Evolutionary conservation across 202 grass and related monocot genomes (phyloP), one percentile per base, ranked within the genome.

Genomic region (Bolboschoenoplectus hybrid): DNA sequence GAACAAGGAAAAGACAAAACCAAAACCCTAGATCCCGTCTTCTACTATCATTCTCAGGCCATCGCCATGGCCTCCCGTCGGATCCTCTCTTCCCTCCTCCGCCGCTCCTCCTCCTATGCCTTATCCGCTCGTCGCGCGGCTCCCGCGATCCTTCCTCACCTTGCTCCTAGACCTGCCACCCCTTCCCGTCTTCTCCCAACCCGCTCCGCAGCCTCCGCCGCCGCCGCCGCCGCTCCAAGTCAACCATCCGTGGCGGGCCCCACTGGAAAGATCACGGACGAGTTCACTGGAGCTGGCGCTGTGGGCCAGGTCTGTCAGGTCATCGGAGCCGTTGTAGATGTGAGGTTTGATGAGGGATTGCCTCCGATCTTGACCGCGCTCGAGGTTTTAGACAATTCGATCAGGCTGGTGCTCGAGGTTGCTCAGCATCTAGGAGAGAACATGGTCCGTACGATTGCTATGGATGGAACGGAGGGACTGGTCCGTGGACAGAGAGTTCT

Each of bases 391-490:
- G 95, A 97, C 83, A 83, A 97, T 85, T 91, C 90, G 67, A 97
- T 97, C 84, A 92, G 95, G 45, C 85, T 97, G 74, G 95, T 97
- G 6, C 91, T 97, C 61, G 95, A 97, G 89, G 95, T 97, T 26
- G 95, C 95, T 16, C 95, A 97, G 91, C 95, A 97, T 75, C 89
- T 97, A 34, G 95, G 95, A 44, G 95, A 97, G 91, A 97, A 90
- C 35, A 93, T 97, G 89, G 95, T 97, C 68, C 82, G 95, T 74
- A 97, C 95, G 49, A 97, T 97, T 57, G 95, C 95, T 49, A 97
- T 97, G 95, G 95, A 97, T 85, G 95, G 95, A 16, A 97, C 95
- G 0, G 95, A 97, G 85, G 95, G 95, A 41, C 88, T 97, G 63
- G 95, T 97, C 11, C 95, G 95, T 78, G 95, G 95, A 9, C 95